Evolutionary conservation across 805 yeast genomes (phyloP), one percentile per base, ranked within the genome.

Genomic region (Candida silvatica): DNA sequence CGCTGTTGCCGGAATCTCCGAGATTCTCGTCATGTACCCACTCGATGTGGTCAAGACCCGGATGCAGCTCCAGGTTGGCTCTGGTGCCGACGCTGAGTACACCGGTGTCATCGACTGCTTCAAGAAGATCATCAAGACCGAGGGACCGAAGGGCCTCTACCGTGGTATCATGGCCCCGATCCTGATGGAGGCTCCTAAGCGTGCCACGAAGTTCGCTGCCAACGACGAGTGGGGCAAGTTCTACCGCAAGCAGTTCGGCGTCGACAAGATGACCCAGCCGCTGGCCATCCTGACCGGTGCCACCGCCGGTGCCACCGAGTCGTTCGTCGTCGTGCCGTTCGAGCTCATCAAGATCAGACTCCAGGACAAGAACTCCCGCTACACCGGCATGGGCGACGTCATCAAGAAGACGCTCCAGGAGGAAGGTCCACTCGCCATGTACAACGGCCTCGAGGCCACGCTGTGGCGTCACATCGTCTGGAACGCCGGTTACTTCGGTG

Each of bases 401-500:
- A 73, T 87, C 26, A 67, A 68, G 51, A 72, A 77, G 52, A 82
- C 86, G 43, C 64, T 88, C 41, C 70, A 69, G 48, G 61, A 68
- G 32, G 85, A 90, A 55, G 98, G 98, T 52, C 56, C 74, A 2
- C 60, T 85, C 38, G 87, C 95, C 3, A 20, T 92, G 53, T 92
- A 90, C 62, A 86, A 85, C 56, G 99, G 99, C 40, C 67, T 92
- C 47, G 99, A 92, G 66, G 87, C 97, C 19, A 92, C 98, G 7
- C 62, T 92, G 54, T 92, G 96, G 95, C 83, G 99, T 72, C 97
- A 92, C 59, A 74, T 85, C 40, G 66, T 76, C 40, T 92, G 99
- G 99, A 92, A 92, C 63, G 95, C 96, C 31, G 97, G 97, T 40
- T 92, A 92, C 66, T 92, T 92, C 58, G 98, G 98, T 44, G 74